phyloP scores from a whole-genome alignment of 441 rosid species.

The Raphanus hybrid region DNA sequence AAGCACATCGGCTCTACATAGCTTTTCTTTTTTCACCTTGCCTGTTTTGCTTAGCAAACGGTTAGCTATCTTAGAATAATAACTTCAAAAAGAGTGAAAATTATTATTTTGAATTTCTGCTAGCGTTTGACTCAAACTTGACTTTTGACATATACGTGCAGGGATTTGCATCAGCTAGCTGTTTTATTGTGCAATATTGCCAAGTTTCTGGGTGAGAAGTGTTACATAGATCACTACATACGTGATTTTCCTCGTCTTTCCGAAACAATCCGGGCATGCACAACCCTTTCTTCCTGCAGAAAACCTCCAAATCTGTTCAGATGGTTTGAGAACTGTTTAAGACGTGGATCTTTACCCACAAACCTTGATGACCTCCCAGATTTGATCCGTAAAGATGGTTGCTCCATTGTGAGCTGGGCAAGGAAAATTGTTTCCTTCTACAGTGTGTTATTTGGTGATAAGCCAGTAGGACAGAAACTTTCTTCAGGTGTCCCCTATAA shows the following conservation, averaged over 20 bases:
- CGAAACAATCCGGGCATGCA: conserved; percentile 48
- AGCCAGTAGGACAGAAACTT: conserved; percentile 65
- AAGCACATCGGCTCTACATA: neutral
- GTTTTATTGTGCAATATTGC: neutral
- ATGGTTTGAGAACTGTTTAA: conserved; percentile 92
- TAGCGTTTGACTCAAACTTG: neutral
- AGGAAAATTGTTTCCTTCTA: conserved; percentile 88
- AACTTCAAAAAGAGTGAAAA: neutral
- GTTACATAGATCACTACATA: conserved; percentile 86
- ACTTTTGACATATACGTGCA: neutral
- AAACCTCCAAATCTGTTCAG: conserved; percentile 83
- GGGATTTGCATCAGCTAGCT: neutral
- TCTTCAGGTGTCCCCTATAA: conserved; percentile 85
- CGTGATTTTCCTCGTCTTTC: conserved; percentile 92
- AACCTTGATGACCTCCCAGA: conserved; percentile 72
- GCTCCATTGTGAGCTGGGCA: conserved; percentile 79
- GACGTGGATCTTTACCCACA: conserved; percentile 63
- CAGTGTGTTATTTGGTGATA: conserved; percentile 83
- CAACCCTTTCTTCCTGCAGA: conserved; percentile 51
- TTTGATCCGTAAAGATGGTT: conserved; percentile 72
- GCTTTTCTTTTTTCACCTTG: neutral
- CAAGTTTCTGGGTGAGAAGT: conserved; percentile 72
- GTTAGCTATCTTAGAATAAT: neutral
- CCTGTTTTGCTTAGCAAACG: neutral
- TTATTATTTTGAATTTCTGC: neutral